Percentiles rank a stretch among this genome's conserved stretches.
Evolutionary conservation across 768 basidiomycete genomes (phyloP).

Genomic region (Mycena capillaripes): DNA sequence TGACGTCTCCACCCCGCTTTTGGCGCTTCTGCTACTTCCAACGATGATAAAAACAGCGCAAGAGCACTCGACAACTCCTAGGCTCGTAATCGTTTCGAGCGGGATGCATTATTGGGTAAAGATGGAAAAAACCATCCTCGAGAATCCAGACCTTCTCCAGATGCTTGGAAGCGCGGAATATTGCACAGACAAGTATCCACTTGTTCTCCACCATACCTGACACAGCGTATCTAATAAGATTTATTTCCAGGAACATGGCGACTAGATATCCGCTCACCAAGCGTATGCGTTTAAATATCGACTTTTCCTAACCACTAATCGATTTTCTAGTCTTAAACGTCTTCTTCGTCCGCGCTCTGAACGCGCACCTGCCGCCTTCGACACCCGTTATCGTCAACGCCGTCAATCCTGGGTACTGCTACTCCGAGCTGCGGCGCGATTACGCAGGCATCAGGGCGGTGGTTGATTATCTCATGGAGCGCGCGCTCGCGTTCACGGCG

Average conservation of each 20-base stretch:
- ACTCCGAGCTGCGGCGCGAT: not conserved
- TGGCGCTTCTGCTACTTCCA: conserved; percentile 46
- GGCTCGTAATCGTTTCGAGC: conserved; percentile 44
- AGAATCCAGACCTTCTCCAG: conserved; percentile 32
- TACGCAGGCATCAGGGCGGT: not conserved
- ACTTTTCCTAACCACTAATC: not conserved
- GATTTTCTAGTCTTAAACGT: not conserved
- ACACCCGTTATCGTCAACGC: not conserved
- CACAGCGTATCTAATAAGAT: not conserved
- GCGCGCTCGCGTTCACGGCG: not conserved
- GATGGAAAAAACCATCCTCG: not conserved
- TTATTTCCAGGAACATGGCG: no score
- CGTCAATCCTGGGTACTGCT: not conserved
- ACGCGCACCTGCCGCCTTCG: not conserved
- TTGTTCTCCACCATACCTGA: not conserved
- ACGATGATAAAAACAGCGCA: conserved; percentile 39
- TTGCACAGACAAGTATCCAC: conserved; percentile 18
- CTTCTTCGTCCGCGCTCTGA: not conserved
- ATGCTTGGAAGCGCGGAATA: conserved; percentile 36
- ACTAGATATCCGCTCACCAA: not conserved
- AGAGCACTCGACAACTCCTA: conserved; percentile 1
- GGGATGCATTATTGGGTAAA: conserved; percentile 37
- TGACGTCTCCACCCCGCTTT: conserved; percentile 44
- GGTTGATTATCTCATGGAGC: not conserved
- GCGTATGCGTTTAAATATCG: not conserved